A percentile compares a stretch with the other conserved stretches of the same genome.
phyloP scores from a whole-genome alignment of 345 rosid species.

The Populus ilicifolia region DNA sequence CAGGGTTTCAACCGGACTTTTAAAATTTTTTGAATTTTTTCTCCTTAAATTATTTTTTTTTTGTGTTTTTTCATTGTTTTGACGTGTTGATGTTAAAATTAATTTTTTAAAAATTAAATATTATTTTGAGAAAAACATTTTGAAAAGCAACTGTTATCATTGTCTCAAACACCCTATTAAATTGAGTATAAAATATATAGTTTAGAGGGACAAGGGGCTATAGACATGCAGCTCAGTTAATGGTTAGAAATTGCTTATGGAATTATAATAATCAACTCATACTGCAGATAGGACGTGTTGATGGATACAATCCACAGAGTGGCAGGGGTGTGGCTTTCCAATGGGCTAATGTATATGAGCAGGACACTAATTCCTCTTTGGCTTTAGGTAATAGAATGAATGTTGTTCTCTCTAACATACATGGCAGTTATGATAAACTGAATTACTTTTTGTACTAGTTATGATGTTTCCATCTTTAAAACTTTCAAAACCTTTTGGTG shows the following conservation, averaged over 20 bases:
- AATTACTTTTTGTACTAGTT: not conserved
- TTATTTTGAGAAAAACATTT: too few species aligned
- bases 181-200: not conserved
- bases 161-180: too few species aligned
- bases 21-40: too few species aligned
- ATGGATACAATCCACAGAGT: conserved; percentile 57
- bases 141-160: too few species aligned
- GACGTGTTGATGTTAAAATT: too few species aligned
- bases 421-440: not conserved
- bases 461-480: not conserved
- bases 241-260: not conserved
- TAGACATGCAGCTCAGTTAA: not conserved
- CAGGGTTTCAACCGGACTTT: too few species aligned
- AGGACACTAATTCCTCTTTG: conserved; percentile 27
- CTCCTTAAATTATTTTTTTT: too few species aligned
- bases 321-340: conserved; percentile 44
- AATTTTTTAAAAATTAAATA: too few species aligned
- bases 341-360: conserved; percentile 70
- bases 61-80: not conserved
- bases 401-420: not conserved
- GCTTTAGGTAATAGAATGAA: conserved; percentile 34
- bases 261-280: not conserved
- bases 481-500: not conserved
- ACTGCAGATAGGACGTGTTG: conserved; percentile 63
- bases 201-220: not conserved